Evolutionary conservation across 176 grass and related monocot genomes (phyloP).

Genomic region (Eleusine coracana): DNA sequence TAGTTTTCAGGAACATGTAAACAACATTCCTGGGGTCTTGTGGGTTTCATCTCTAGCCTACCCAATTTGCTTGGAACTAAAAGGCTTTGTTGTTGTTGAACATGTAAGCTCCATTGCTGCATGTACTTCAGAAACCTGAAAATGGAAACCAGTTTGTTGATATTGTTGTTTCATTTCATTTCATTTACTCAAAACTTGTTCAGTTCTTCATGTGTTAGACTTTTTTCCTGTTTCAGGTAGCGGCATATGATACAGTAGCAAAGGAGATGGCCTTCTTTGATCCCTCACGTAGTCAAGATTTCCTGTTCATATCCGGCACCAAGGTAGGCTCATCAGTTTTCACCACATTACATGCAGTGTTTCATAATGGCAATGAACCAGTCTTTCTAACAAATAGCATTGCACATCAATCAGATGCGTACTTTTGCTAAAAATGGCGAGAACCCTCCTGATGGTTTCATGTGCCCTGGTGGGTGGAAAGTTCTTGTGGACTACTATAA

Average conservation of each 20-base stretch:
- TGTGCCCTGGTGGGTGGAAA: conserved; percentile 94
- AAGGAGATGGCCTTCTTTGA: conserved; percentile 98
- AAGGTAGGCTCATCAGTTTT: conserved; percentile 58
- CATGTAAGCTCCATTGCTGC: neutral
- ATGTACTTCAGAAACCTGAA: neutral
- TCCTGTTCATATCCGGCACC: conserved; percentile 97
- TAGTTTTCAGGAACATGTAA: neutral
- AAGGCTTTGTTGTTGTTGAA: neutral
- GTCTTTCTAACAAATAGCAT: conserved; percentile 15
- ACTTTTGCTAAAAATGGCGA: conserved; percentile 85
- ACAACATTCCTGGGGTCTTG: too few species aligned
- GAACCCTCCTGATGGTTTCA: conserved; percentile 92
- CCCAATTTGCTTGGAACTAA: too few species aligned
- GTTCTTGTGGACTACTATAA: conserved; percentile 92
- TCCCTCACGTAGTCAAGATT: conserved; percentile 83
- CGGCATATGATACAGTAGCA: conserved; percentile 75
- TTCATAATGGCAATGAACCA: neutral
- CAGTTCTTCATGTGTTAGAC: neutral
- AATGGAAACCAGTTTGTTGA: neutral
- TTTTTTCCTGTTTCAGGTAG: conserved; percentile 59
- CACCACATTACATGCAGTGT: neutral
- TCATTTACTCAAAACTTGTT: neutral
- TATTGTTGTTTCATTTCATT: neutral
- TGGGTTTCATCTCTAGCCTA: too few species aligned
- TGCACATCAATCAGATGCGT: conserved; percentile 67